These are phyloP conservation scores for Sanghuangporus baumii DNA, from an alignment of 1,284 basidiomycete genomes.

Conservation along the genomic window DNA sequence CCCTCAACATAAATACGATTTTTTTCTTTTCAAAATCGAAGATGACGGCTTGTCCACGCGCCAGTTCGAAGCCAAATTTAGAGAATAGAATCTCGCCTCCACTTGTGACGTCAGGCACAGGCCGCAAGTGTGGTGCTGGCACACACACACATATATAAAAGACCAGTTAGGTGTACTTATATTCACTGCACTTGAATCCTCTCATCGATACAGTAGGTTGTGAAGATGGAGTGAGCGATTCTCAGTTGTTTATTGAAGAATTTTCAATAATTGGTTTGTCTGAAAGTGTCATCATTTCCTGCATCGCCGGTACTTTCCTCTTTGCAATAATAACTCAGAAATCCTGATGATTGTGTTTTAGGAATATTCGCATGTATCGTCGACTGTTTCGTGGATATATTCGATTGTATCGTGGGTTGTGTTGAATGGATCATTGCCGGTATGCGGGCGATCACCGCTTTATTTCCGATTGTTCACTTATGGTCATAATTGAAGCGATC, in stretches of 20 bases:
- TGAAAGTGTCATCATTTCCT: conserved; percentile 12
- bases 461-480: background rate
- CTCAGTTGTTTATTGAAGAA: background rate
- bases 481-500: conserved; percentile 9
- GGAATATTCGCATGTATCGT: conserved; percentile 20
- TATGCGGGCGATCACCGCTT: background rate
- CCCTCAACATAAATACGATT: too few species aligned
- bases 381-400: conserved; percentile 18
- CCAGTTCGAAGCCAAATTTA: too few species aligned
- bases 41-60: too few species aligned
- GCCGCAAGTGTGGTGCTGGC: too few species aligned
- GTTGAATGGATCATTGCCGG: conserved; percentile 19
- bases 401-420: conserved; percentile 19
- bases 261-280: background rate
- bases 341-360: background rate
- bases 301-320: conserved; percentile 3
- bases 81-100: too few species aligned
- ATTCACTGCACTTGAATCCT: too few species aligned
- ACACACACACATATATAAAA: too few species aligned
- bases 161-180: too few species aligned
- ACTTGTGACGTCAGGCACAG: too few species aligned
- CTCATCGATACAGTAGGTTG: background rate
- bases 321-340: background rate
- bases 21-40: too few species aligned
- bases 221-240: background rate